These are phyloP conservation scores for Ensete ventricosum DNA, from an alignment of 176 grass and related monocot genomes.

Conservation along the genomic window DNA sequence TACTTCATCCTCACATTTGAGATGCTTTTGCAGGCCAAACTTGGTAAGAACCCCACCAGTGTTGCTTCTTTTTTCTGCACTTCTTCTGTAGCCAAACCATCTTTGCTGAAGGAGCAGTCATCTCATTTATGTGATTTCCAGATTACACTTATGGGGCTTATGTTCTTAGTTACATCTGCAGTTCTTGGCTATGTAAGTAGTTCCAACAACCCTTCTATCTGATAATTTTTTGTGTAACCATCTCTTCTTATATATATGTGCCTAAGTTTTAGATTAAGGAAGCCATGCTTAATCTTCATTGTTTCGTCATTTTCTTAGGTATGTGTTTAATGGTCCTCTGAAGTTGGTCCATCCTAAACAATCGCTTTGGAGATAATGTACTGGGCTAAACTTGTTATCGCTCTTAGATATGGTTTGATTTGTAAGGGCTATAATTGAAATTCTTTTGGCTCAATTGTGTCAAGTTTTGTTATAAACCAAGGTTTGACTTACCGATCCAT, in stretches of 20 bases:
- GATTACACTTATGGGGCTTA: slow-evolving; percentile 92
- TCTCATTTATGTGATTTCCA: slow-evolving; percentile 33
- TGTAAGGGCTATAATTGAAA: too few relatives aligned
- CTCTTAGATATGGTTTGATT: too few relatives aligned
- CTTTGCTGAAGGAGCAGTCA: slow-evolving; percentile 17
- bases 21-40: slow-evolving; percentile 60
- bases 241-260: slow-evolving; percentile 12
- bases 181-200: slow-evolving; percentile 88
- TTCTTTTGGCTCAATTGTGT: too few relatives aligned
- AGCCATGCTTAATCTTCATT: neutral
- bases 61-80: slow-evolving; percentile 12
- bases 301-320: too few relatives aligned
- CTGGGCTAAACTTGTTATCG: too few relatives aligned
- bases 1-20: slow-evolving; percentile 29
- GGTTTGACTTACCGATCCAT: too few relatives aligned
- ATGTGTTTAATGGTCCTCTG: too few relatives aligned
- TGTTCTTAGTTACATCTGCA: slow-evolving; percentile 67
- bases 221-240: slow-evolving; percentile 7
- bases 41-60: slow-evolving; percentile 52
- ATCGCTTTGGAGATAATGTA: too few relatives aligned
- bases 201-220: slow-evolving; percentile 18
- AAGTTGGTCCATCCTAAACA: too few relatives aligned
- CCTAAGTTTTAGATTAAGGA: neutral
- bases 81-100: slow-evolving; percentile 20
- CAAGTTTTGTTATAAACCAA: too few relatives aligned